A percentile compares a stretch with the other conserved stretches of the same genome.
Evolutionary conservation across 345 rosid species (phyloP).

Genomic region (Jatropha curcas): DNA sequence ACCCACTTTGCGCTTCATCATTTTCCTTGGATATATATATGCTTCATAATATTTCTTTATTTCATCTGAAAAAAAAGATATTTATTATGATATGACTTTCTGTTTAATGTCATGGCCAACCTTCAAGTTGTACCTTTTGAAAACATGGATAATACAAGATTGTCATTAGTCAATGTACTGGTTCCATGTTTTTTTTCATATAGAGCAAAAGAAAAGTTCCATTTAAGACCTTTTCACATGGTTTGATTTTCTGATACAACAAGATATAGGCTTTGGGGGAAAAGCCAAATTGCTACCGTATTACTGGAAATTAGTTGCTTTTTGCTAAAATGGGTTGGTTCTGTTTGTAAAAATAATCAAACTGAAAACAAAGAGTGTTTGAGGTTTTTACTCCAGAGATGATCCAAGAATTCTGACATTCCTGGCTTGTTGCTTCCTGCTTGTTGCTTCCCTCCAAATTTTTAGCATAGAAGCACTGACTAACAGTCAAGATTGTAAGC

Average conservation of each 20-base stretch:
- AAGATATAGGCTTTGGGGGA: neutral
- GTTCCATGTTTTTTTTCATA: too few relatives aligned
- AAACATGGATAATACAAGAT: neutral
- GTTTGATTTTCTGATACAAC: neutral
- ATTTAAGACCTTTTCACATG: neutral
- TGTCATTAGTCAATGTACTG: neutral
- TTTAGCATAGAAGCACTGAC: conserved; percentile 29
- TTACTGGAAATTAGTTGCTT: neutral
- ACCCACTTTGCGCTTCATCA: neutral
- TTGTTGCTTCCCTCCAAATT: conserved; percentile 7
- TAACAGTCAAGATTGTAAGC: conserved; percentile 36
- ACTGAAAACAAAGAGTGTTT: neutral
- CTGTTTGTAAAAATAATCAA: neutral
- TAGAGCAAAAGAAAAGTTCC: neutral
- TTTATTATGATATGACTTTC: neutral
- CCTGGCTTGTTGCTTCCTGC: too few relatives aligned
- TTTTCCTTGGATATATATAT: too few relatives aligned
- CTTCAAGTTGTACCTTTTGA: neutral
- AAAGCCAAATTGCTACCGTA: neutral
- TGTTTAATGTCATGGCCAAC: neutral
- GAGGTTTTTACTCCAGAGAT: neutral
- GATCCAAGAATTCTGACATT: neutral
- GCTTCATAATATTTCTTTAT: too few relatives aligned
- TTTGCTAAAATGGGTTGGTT: neutral
- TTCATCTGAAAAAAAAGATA: too few relatives aligned